Evolutionary conservation across 2,329 filamentous ascomycete genomes (phyloP).

Genomic region (Decorospora gaudefroyi): DNA sequence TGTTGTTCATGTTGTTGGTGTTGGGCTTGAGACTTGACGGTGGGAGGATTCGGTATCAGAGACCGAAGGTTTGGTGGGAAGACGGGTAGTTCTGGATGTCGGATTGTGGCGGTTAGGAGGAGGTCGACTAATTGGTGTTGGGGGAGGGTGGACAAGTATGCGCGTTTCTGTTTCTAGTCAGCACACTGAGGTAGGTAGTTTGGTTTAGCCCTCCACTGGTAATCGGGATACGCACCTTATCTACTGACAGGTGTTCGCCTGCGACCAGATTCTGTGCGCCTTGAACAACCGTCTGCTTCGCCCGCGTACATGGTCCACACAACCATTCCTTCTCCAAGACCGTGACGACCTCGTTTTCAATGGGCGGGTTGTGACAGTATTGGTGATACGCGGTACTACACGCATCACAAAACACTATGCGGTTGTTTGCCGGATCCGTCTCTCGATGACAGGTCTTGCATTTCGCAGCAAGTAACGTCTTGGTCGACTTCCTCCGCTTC

Average conservation of each 20-base stretch:
- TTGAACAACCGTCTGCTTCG: constrained; percentile 37
- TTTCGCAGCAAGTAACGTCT: constrained; percentile 57
- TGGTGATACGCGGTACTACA: constrained; percentile 83
- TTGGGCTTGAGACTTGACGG: constrained; percentile 15
- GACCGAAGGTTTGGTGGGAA: constrained; percentile 55
- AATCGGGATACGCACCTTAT: constrained; percentile 46
- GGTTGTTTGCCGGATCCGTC: constrained; percentile 72
- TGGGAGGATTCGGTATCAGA: constrained; percentile 28
- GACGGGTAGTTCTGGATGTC: constrained; percentile 68
- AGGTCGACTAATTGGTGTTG: constrained; percentile 66
- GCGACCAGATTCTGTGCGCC: constrained; percentile 48
- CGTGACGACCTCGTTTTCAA: constrained; percentile 69
- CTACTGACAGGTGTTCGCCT: constrained; percentile 48
- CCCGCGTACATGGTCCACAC: constrained; percentile 63
- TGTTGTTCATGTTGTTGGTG: constrained; percentile 16
- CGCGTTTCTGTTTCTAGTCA: constrained; percentile 58
- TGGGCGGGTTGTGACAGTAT: constrained; percentile 75
- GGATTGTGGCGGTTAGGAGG: constrained; percentile 63
- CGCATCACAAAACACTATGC: constrained; percentile 83
- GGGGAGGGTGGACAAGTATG: constrained; percentile 66
- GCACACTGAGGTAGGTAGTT: not conserved
- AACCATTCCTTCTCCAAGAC: constrained; percentile 72
- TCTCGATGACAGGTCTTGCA: constrained; percentile 76
- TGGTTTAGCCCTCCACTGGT: not conserved
- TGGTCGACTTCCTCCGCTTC: constrained; percentile 64